These are phyloP conservation scores for Colletotrichum cereale DNA, from an alignment of 2,329 filamentous ascomycete species.

Conservation along the genomic window DNA sequence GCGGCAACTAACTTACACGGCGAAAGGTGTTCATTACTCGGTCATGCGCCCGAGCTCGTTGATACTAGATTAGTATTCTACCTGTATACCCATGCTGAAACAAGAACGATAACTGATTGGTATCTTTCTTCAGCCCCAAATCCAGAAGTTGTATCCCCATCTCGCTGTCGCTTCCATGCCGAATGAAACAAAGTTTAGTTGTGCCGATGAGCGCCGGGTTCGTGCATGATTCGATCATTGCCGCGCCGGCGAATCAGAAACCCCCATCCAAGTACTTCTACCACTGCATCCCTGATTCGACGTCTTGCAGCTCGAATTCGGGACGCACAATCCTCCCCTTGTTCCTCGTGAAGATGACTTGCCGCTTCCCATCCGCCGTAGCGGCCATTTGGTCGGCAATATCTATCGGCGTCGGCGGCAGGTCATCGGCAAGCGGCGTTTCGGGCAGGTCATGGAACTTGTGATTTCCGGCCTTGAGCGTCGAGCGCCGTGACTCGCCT, in stretches of 20 bases:
- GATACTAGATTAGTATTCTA: not conserved
- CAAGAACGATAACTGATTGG: slow-evolving; percentile 8
- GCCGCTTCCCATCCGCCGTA: slow-evolving; percentile 32
- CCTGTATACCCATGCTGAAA: slow-evolving; percentile 26
- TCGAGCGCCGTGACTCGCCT: slow-evolving; percentile 21
- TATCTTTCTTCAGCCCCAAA: not conserved
- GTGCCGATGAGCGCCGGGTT: not conserved
- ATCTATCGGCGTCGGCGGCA: slow-evolving; percentile 28
- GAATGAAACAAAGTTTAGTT: not conserved
- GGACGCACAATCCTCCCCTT: not conserved
- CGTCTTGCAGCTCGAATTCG: slow-evolving; percentile 24
- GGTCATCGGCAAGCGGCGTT: not conserved
- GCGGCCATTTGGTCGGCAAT: slow-evolving; percentile 37
- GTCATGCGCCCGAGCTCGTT: not conserved
- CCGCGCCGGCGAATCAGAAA: not conserved
- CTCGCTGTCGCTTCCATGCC: slow-evolving; percentile 24
- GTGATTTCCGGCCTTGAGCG: slow-evolving; percentile 19
- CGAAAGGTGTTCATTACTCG: slow-evolving; percentile 17
- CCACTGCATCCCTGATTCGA: slow-evolving; percentile 1
- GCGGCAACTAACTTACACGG: not conserved
- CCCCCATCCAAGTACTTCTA: slow-evolving; percentile 12
- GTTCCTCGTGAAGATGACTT: slow-evolving; percentile 14
- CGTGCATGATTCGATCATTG: not conserved
- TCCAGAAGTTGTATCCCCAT: not conserved
- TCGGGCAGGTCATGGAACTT: slow-evolving; percentile 20